Percentiles rank a stretch among this genome's conserved stretches.
Conservation (phyloP, 2,329 filamentous ascomycete genomes). For the Hawksworthiomyces lignivorus region DNA sequence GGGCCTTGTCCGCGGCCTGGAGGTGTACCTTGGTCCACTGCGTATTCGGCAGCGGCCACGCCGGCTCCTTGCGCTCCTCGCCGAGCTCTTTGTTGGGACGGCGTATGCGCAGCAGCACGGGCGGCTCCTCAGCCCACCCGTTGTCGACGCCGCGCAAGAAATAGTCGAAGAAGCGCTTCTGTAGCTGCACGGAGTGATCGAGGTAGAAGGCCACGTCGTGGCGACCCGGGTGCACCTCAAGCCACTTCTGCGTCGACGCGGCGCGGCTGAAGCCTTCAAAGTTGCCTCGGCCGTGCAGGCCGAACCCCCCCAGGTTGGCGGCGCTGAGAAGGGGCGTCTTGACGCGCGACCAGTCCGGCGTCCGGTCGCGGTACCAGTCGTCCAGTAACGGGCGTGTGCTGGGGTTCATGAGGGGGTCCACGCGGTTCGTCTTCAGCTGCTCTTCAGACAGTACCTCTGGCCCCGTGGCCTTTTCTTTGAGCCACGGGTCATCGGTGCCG, state of each 20-base stretch:
- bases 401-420: too few relatives aligned
- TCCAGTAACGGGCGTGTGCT: conserved; percentile 36
- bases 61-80: background rate
- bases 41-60: conserved; percentile 1
- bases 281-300: conserved; percentile 61
- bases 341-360: conserved; percentile 54
- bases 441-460: conserved; percentile 50
- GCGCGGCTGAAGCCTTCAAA: conserved; percentile 56
- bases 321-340: conserved; percentile 59
- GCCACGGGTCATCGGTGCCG: conserved; percentile 28
- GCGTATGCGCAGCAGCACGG: background rate
- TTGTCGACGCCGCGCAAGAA: conserved; percentile 61
- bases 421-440: conserved; percentile 38
- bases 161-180: conserved; percentile 59
- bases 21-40: background rate
- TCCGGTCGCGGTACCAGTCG: conserved; percentile 52
- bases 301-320: conserved; percentile 63
- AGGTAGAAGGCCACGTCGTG: conserved; percentile 69
- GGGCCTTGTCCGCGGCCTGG: background rate
- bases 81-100: background rate
- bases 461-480: conserved; percentile 37
- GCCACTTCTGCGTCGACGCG: conserved; percentile 58
- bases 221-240: conserved; percentile 60
- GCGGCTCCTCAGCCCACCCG: background rate
- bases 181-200: conserved; percentile 57